Evolutionary conservation across 164 flowering plant species (phyloP), one percentile per base, ranked within the genome.

Genomic region (Piper betle): DNA sequence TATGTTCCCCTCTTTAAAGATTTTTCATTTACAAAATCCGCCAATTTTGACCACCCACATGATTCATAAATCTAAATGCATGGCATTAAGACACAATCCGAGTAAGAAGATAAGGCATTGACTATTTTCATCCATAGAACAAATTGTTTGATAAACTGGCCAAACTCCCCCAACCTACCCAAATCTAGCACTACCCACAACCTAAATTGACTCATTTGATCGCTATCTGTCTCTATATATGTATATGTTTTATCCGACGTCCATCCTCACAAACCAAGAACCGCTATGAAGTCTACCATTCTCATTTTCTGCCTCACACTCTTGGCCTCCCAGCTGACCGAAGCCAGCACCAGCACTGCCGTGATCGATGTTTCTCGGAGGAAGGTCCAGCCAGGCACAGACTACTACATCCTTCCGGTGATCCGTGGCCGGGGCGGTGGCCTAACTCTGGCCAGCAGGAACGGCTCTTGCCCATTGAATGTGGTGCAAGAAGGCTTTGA

Each of bases 341-440:
- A 55, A 39, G 58, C 58, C 4, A 39, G 15, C 58, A 3, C 58
- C 16, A 37, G 25, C 58, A 33, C 9, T 8, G 39, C 59, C 3
- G 70, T 73, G 15, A 61, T 55, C 18, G 80, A 77, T 54, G 42
- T 61, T 15, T 33, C 62, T 1, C 76, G 76, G n/a, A 38, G 59
- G 9, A 57, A 58, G 46, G 63, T 77, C 57, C 57, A 41, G 38
- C 20, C 69, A 3, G 64, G 68, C 4, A 41, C 53, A 10, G 61
- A 68, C 13, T 77, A 77, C 69, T 64, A 68, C 62, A 66, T 74
- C 55, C 56, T 72, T 15, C 72, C 78, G 3, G 65, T 18, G 40
- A 59, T 59, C 46, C 62, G 66, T 13, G 70, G 71, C 11, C 37
- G 39, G 3, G 74, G 68, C 8, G 75, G 80, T 20, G 74, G 77